phyloP scores from a whole-genome alignment of 805 yeast genomes.

The Tetrapisispora arboricola region DNA sequence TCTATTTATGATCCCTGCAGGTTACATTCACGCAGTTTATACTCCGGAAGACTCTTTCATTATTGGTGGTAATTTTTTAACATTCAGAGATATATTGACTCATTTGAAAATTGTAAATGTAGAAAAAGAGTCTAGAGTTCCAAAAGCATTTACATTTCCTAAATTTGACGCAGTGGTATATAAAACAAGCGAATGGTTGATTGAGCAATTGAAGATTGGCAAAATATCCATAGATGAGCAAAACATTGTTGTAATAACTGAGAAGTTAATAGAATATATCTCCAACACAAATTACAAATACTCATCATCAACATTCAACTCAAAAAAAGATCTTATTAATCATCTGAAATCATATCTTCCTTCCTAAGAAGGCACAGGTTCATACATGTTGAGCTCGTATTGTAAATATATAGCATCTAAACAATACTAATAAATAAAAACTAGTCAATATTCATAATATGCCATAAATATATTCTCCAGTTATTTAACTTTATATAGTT shows the following conservation, averaged over 20 bases:
- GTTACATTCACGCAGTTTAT: slow-evolving; percentile 87
- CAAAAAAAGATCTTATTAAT: no score
- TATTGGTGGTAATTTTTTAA: slow-evolving; percentile 81
- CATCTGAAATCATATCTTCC: no score
- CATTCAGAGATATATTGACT: slow-evolving; percentile 48
- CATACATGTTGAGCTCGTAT: no score
- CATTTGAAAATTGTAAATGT: slow-evolving; percentile 54
- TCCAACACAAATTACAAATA: neutral
- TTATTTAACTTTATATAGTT: no score
- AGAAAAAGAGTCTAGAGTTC: slow-evolving; percentile 62
- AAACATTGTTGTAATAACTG: neutral
- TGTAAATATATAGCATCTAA: no score
- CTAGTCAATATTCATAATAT: no score
- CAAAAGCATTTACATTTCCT: slow-evolving; percentile 69
- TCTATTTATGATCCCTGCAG: slow-evolving; percentile 73
- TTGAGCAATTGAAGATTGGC: neutral
- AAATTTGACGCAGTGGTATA: slow-evolving; percentile 52
- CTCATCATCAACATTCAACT: neutral
- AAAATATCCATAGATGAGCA: neutral
- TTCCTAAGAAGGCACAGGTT: no score
- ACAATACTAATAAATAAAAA: no score
- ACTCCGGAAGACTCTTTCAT: slow-evolving; percentile 75
- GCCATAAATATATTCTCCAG: no score
- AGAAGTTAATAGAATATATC: neutral
- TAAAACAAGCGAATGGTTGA: slow-evolving; percentile 4